Base-by-base conservation (phyloP, 257 asterid genomes). In the Handroanthus guayacan region DNA sequence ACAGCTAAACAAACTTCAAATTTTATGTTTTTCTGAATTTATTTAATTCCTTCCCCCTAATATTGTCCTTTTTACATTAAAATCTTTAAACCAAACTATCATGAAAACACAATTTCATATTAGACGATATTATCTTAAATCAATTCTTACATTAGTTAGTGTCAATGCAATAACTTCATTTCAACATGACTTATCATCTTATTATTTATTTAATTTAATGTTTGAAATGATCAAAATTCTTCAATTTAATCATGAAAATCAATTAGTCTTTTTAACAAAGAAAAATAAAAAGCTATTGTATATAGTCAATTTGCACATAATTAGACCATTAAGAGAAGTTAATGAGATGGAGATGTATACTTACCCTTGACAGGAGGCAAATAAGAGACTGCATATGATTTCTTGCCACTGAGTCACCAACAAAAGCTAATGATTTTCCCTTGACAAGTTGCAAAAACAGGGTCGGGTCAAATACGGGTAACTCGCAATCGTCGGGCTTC, bases 361-460 rank as follows among this genome's bases (percentile, higher is more conserved):
- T 80, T 82, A 92, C 98, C 84, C 74, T 81, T 47, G 97, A 88
- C 83, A 91, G 81, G 75, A 89, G 94, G 85, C 98, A 93, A 47
- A 91, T 83, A 75, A 93, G 57, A 2, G 98, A 92, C 80, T 92
- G 97, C 96, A 92, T 86, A 57, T 92, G 97, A 80, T 92, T 92
- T 51, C 97, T 90, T 1, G 96, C 97, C 10, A 92, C 93, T 0
- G 98, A 92, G 25, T 92, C 98, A 20, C 97, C 98, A n/a, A 93
- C 92, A 77, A 93, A 93, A 0, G 89, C 94, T n/a, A 93, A 74
- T 0, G 97, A 91, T 66, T 87, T 93, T 4, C 97, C 97, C 55
- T 84, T 84, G 8, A 91, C 84, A 45, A 91, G 71, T 52, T 87
- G 86, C 81, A 93, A 13, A 60, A 91, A 93, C 72, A 70, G 67